Evolutionary conservation across 441 rosid genomes (phyloP).

Genomic region (Erodium moschatum): DNA sequence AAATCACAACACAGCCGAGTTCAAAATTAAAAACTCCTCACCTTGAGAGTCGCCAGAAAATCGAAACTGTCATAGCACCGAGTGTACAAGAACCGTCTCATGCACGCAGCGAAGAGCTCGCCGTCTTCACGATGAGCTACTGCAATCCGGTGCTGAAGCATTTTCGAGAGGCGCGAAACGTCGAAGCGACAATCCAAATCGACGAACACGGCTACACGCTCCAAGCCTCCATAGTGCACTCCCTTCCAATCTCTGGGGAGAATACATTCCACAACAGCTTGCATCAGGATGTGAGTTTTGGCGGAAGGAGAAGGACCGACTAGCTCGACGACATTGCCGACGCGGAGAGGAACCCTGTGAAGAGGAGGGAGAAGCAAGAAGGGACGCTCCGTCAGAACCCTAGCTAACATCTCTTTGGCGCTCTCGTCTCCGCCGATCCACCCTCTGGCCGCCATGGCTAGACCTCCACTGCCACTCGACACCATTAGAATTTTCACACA

Average conservation of each 20-base stretch:
- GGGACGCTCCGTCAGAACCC: slow-evolving; percentile 41
- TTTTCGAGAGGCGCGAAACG: slow-evolving; percentile 42
- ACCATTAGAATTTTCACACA: too few species aligned
- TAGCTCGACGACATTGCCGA: slow-evolving; percentile 65
- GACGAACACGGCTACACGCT: slow-evolving; percentile 43
- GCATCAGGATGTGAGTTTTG: slow-evolving; percentile 59
- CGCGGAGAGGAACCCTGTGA: slow-evolving; percentile 56
- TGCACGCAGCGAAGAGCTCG: slow-evolving; percentile 41
- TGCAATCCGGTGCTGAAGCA: slow-evolving; percentile 47
- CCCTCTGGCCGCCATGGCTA: slow-evolving; percentile 17
- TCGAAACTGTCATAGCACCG: slow-evolving; percentile 65
- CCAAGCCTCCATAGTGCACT: slow-evolving; percentile 56
- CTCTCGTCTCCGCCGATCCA: slow-evolving; percentile 66
- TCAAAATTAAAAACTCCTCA: slow-evolving; percentile 17
- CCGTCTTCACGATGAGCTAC: slow-evolving; percentile 39
- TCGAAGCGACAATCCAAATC: slow-evolving; percentile 82
- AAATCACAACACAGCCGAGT: neutral
- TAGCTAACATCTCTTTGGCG: slow-evolving; percentile 52
- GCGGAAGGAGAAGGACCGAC: slow-evolving; percentile 65
- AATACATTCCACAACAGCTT: slow-evolving; percentile 56
- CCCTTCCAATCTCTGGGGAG: slow-evolving; percentile 67
- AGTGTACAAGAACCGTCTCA: slow-evolving; percentile 54
- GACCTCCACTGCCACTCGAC: neutral
- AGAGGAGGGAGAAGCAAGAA: slow-evolving; percentile 45
- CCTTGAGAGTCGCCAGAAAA: slow-evolving; percentile 72